Evolutionary conservation across 2,329 filamentous ascomycete species (phyloP).

Genomic region (Blastomyces emzantsi): DNA sequence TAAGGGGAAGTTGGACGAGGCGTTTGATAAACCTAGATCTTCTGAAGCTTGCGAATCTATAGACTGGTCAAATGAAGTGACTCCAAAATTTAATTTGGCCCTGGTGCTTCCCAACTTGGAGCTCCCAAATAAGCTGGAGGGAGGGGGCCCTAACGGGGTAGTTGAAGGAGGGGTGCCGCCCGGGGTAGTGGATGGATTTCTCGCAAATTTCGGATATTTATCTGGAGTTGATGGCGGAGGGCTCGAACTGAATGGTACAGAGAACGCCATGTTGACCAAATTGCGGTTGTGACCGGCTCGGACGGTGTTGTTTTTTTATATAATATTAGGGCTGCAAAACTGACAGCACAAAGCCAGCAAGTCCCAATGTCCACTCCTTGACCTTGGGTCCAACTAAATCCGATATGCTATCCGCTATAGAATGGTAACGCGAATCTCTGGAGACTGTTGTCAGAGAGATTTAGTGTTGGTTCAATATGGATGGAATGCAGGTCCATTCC

Average conservation of each 20-base stretch:
- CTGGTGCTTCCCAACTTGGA: slow-evolving; percentile 37
- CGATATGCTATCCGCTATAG: neutral
- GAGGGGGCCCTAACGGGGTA: slow-evolving; percentile 46
- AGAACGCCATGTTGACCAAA: slow-evolving; percentile 28
- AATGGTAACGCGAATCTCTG: neutral
- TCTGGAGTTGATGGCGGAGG: slow-evolving; percentile 32
- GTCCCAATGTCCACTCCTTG: neutral
- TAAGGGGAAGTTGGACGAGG: slow-evolving; percentile 26
- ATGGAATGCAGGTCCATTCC: neutral
- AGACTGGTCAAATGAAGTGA: slow-evolving; percentile 32
- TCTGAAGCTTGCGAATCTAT: slow-evolving; percentile 29
- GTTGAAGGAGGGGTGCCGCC: slow-evolving; percentile 47
- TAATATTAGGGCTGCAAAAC: neutral
- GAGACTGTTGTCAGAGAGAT: neutral
- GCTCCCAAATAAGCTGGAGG: slow-evolving; percentile 44
- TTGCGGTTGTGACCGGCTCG: neutral
- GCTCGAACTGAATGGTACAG: slow-evolving; percentile 28
- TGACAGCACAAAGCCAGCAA: neutral
- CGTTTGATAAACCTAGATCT: slow-evolving; percentile 32
- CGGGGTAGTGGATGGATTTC: slow-evolving; percentile 48
- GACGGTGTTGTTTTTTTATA: neutral
- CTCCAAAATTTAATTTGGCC: slow-evolving; percentile 28
- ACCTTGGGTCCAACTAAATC: neutral
- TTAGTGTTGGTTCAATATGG: neutral
- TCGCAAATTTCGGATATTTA: slow-evolving; percentile 30